Percentiles rank a stretch among this genome's conserved stretches.
phyloP scores from a whole-genome alignment of 78 protist genomes.

The Dictyostelium firmibasis region DNA sequence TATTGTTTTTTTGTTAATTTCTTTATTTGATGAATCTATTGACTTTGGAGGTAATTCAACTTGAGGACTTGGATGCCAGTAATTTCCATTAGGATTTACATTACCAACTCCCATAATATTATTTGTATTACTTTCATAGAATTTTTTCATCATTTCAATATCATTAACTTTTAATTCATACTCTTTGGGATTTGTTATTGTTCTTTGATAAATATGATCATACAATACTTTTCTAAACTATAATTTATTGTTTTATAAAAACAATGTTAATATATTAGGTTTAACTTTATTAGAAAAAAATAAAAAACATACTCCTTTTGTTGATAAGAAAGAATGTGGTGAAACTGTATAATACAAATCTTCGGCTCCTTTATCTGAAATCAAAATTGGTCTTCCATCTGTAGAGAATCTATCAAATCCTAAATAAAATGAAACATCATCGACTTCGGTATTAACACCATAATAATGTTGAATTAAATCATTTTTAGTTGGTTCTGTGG shows the following conservation, averaged over 20 bases:
- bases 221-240: constrained; percentile 52
- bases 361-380: constrained; percentile 45
- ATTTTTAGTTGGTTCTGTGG: constrained; percentile 30
- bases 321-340: constrained; percentile 36
- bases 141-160: constrained; percentile 43
- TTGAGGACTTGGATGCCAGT: constrained; percentile 50
- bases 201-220: constrained; percentile 45
- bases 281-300: not conserved
- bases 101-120: constrained; percentile 49
- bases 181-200: constrained; percentile 52
- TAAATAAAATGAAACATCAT: constrained; percentile 50
- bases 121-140: constrained; percentile 1
- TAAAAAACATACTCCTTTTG: not conserved
- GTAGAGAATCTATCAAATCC: constrained; percentile 69
- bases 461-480: constrained; percentile 50
- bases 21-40: not conserved
- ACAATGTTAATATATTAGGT: not conserved
- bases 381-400: constrained; percentile 63
- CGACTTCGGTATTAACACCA: constrained; percentile 1
- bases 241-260: not conserved
- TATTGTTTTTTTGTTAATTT: not conserved
- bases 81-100: not conserved
- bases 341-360: constrained; percentile 63
- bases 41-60: not conserved
- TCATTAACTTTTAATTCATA: constrained; percentile 23